Conservation (phyloP, 768 basidiomycete species). For the Imleria badia region DNA sequence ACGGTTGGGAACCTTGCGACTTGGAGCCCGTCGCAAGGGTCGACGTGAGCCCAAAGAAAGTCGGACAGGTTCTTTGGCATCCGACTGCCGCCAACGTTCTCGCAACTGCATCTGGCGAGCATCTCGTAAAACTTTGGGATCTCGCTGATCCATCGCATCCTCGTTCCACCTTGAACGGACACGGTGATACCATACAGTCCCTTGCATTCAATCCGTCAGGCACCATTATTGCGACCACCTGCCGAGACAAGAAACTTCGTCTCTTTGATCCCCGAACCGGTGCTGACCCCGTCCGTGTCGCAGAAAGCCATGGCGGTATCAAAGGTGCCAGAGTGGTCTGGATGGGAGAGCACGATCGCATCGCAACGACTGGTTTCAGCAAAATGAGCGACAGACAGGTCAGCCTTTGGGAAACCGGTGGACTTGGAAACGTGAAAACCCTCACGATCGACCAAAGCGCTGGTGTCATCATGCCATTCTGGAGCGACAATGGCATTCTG, state of each 20-base stretch:
- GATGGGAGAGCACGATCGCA: conserved; percentile 86
- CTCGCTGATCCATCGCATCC: conserved; percentile 70
- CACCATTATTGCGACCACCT: conserved; percentile 82
- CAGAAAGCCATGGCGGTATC: conserved; percentile 90
- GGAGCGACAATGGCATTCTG: conserved; percentile 89
- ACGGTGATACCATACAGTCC: conserved; percentile 86
- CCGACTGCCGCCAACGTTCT: conserved; percentile 87
- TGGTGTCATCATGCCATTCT: conserved; percentile 97
- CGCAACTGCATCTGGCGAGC: conserved; percentile 79
- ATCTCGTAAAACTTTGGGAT: conserved; percentile 91
- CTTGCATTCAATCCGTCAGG: conserved; percentile 82
- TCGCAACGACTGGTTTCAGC: conserved; percentile 96
- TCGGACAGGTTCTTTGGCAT: conserved; percentile 93
- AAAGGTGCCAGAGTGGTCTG: conserved; percentile 88
- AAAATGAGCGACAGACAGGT: conserved; percentile 95
- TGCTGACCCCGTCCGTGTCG: conserved; percentile 73
- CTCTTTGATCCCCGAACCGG: conserved; percentile 89
- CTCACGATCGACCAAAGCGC: conserved; percentile 83
- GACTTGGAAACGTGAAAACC: conserved; percentile 74
- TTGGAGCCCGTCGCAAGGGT: conserved; percentile 83
- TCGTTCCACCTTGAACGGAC: conserved; percentile 61
- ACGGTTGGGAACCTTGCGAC: conserved; percentile 80
- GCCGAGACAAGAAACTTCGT: conserved; percentile 87
- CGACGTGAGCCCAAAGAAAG: conserved; percentile 80
- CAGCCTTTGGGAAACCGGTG: conserved; percentile 83